Base-by-base conservation (phyloP, 1,284 basidiomycete genomes). In the Ustilago trichophora region DNA sequence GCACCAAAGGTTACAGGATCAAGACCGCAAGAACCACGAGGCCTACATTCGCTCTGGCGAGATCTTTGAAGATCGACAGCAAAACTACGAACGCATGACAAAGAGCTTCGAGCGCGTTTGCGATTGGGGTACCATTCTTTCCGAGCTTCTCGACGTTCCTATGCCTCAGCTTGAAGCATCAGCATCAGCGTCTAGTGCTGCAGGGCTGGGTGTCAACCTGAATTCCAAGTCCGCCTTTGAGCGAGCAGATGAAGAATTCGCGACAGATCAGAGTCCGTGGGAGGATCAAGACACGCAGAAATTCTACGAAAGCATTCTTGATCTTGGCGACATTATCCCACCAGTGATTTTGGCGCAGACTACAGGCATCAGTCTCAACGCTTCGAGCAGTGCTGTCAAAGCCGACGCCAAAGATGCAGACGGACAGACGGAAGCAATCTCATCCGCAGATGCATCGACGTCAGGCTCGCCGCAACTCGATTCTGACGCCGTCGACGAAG, bases 11-110 rank as follows among this genome's bases (percentile, higher is more conserved):
- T 85, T 99, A 35, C 92, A 97, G 87, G 93, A 97, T 65, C 93
- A 97, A 83, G 96, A 98, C 80, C 88, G 90, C 69, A 87, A 90
- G 45, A 98, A 98, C 73, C 94, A 97, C 77, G 95, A 98, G 84
- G 96, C 95, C 54, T 98, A 98, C 81, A 98, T 98, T 76, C 91
- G 92, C 32, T 97, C 93, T 1, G 95, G 95, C 21, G 94, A 98
- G 83, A 97, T 99, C 69, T 98, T 99, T 73, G 96, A 99, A 80
- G 96, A 99, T 82, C 88, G 96, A 16, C 93, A 98, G 81, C 93
- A 98, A 82, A 91, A 90, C 12, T 98, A 98, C 81, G 96, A 99
- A 84, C 94, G 93, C 83, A 94, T 97, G 90, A 92, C 93, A 12
- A 93, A 92, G 81, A 87, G 88, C 29, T 96, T 97, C 75, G 95